Conservation (phyloP, 225 moss, liverwort and hornwort species). For the Straminergon stramineum region DNA sequence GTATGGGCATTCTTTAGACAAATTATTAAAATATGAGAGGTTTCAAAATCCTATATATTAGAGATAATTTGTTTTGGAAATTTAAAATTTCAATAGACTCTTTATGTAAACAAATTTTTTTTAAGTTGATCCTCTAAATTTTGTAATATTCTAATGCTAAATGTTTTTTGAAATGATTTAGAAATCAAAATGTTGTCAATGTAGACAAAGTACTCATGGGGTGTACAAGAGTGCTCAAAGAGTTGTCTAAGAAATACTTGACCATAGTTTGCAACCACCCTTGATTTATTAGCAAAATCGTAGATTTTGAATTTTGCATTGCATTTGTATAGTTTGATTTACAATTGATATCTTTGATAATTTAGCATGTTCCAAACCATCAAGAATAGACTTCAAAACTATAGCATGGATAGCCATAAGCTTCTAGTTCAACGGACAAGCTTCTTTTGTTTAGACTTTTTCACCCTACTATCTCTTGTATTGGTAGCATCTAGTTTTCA, state of each 20-base stretch:
- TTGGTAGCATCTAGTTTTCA: too few species aligned
- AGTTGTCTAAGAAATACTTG: neutral
- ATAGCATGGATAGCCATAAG: too few species aligned
- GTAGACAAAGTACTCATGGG: neutral
- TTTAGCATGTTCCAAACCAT: neutral
- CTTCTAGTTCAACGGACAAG: too few species aligned
- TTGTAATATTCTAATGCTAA: neutral
- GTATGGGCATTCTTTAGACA: too few species aligned
- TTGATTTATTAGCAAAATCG: neutral
- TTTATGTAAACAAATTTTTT: too few species aligned
- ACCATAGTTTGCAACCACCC: neutral
- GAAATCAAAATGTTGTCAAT: neutral
- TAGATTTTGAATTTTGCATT: neutral
- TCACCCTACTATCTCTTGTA: too few species aligned
- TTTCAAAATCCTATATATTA: too few species aligned
- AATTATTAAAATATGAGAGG: too few species aligned
- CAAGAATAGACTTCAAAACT: too few species aligned
- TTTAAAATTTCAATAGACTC: too few species aligned
- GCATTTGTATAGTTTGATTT: neutral
- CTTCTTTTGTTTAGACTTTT: too few species aligned
- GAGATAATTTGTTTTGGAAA: too few species aligned
- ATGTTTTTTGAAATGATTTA: neutral
- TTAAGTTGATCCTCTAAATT: neutral
- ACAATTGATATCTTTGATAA: neutral
- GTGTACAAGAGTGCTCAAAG: accelerated